A percentile compares a stretch with the other conserved stretches of the same genome.
phyloP scores from a whole-genome alignment of 169 alveolate species.

The Plasmodium blacklocki region DNA sequence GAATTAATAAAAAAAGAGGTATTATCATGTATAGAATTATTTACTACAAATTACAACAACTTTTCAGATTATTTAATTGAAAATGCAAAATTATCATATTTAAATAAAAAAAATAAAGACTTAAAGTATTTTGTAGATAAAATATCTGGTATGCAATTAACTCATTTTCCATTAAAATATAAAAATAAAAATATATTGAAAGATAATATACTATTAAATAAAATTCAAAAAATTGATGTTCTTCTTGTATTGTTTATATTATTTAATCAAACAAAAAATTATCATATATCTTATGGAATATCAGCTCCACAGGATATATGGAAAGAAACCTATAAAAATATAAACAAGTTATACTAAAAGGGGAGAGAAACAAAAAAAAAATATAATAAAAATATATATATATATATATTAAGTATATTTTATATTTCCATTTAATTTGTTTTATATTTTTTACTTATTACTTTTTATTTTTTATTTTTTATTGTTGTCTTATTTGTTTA shows the following conservation, averaged over 20 bases:
- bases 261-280: conserved; percentile 50
- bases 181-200: conserved; percentile 42
- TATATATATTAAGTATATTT: too few species aligned
- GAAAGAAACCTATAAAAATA: conserved; percentile 29
- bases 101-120: conserved; percentile 74
- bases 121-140: conserved; percentile 65
- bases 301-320: conserved; percentile 67
- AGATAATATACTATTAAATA: conserved; percentile 58
- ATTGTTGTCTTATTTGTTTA: too few species aligned
- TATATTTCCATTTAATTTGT: too few species aligned
- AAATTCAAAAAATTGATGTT: conserved; percentile 59
- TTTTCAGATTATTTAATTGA: conserved; percentile 73
- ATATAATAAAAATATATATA: too few species aligned
- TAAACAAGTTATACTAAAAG: conserved; percentile 16
- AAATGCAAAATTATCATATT: conserved; percentile 49
- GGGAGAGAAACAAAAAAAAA: too few species aligned
- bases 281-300: conserved; percentile 71
- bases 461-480: too few species aligned
- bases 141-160: conserved; percentile 60
- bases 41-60: conserved; percentile 54
- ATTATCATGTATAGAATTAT: conserved; percentile 28
- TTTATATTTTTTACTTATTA: too few species aligned
- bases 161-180: conserved; percentile 61
- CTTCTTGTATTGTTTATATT: conserved; percentile 48
- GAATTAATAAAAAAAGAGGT: conserved; percentile 80